A percentile compares a stretch with the other conserved stretches of the same genome.
Evolutionary conservation across 805 yeast genomes (phyloP).

Genomic region (Kodamaea kaohsiungensis): DNA sequence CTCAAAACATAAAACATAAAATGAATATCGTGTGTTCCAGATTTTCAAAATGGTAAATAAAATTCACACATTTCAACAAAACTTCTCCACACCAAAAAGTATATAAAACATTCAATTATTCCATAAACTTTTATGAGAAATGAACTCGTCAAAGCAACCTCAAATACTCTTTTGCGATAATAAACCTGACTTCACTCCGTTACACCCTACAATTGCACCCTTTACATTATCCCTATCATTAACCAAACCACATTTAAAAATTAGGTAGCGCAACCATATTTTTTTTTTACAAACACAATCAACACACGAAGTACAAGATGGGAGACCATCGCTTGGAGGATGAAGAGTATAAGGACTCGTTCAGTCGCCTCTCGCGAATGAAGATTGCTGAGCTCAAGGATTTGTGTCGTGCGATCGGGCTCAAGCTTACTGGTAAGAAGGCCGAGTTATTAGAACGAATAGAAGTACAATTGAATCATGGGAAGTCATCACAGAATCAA

Average conservation of each 20-base stretch:
- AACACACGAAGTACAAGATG: neutral
- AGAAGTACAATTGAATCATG: constrained; percentile 43
- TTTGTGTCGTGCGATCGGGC: constrained; percentile 49
- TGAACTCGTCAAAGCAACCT: too few relatives aligned
- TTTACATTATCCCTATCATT: neutral
- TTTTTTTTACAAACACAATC: neutral
- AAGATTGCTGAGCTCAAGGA: constrained; percentile 56
- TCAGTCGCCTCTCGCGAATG: constrained; percentile 31
- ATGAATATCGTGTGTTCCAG: too few relatives aligned
- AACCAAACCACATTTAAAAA: neutral
- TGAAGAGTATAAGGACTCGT: constrained; percentile 20
- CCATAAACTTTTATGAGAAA: too few relatives aligned
- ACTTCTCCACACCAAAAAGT: too few relatives aligned
- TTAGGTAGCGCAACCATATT: neutral
- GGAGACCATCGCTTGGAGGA: constrained; percentile 1
- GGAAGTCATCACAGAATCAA: constrained; percentile 33
- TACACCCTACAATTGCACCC: neutral
- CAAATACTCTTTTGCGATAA: too few relatives aligned
- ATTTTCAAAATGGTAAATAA: too few relatives aligned
- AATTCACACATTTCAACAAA: too few relatives aligned
- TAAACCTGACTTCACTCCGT: neutral
- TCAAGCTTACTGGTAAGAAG: constrained; percentile 60
- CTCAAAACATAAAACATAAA: too few relatives aligned
- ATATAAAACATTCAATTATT: neutral
- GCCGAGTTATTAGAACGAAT: constrained; percentile 59